Base-by-base conservation (phyloP, 768 basidiomycete genomes). In the Podaxis sp. region DNA sequence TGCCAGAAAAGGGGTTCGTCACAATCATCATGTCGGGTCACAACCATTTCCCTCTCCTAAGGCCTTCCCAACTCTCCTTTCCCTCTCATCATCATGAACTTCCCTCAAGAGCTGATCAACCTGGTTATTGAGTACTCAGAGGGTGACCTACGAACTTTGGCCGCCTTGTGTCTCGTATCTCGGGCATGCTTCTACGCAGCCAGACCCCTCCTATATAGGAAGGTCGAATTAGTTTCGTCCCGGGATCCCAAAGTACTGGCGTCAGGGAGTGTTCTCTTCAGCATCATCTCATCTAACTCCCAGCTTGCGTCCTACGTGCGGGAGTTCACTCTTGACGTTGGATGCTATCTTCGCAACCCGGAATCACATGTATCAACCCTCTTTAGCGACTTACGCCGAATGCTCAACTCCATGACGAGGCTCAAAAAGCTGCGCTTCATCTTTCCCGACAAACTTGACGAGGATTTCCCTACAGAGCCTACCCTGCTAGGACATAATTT, bases 91-190 rank as follows among this genome's bases (percentile, higher is more conserved):
- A 35, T 9, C 5, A 57, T 57, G 55, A 3, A 28, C 27, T 35
- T 57, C 14, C 55, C 55, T 21, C 55, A 47, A 35, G 55, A 57
- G 13, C 55, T 57, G 27, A 35, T 57, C 27, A 47, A 57, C n/a
- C 25, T 57, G 25, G 4, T 57, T 32, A 47, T 57, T 35, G 44
- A 35, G 46, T 57, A 18, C 28, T 57, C 55, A 32, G 44, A 57
- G 32, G 42, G 18, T n/a, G 55, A 57, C 44, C 21, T 57, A 21
- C 42, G 7, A 36, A 35, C 44, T 13, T 35, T 57, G 28, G 16
- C 36, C 3, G 7, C 25, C 44, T 25, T 57, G 25, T 57, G 55
- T 44, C 55, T 57, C 21, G 46, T 57, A 18, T 57, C 57, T 18
- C 18, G 57, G 21, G 57, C 57, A 23, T 57, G 57, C 35, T 57